phyloP scores from a whole-genome alignment of 2,329 filamentous ascomycete species.

The Diaporthe aspalathi region DNA sequence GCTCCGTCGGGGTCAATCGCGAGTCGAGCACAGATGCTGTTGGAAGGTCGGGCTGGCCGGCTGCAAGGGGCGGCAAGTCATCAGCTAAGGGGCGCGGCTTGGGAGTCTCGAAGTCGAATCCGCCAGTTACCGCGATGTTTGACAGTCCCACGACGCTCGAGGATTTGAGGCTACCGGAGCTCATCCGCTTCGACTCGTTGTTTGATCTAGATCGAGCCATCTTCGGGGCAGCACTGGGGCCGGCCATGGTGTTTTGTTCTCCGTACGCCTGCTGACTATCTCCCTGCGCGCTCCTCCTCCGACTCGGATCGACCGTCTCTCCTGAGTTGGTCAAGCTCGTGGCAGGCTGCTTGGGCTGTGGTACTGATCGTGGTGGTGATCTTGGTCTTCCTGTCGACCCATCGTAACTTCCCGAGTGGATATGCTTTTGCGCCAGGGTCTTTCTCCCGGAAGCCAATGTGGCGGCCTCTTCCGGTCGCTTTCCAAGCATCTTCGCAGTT shows the following conservation, averaged over 20 bases:
- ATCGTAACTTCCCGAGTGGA: conserved; percentile 13
- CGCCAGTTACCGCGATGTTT: conserved; percentile 42
- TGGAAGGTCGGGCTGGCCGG: conserved; percentile 42
- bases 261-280: neutral
- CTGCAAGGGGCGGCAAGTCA: conserved; percentile 36
- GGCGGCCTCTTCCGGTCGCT: conserved; percentile 8
- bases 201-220: conserved; percentile 38
- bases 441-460: neutral
- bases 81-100: conserved; percentile 32
- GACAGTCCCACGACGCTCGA: conserved; percentile 42
- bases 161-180: conserved; percentile 39
- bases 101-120: conserved; percentile 45
- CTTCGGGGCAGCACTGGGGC: conserved; percentile 4
- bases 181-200: conserved; percentile 38
- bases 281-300: neutral
- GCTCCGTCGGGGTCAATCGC: conserved; percentile 62
- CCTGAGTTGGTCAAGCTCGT: neutral
- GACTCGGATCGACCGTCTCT: neutral
- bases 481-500: conserved; percentile 22
- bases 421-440: neutral
- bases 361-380: conserved; percentile 28
- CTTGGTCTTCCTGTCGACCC: neutral
- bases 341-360: neutral
- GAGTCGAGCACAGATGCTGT: conserved; percentile 50
- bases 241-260: neutral